These are phyloP conservation scores for Xenosphaeropsis pyriputrescens DNA, from an alignment of 2,329 filamentous ascomycete species.

Conservation along the genomic window DNA sequence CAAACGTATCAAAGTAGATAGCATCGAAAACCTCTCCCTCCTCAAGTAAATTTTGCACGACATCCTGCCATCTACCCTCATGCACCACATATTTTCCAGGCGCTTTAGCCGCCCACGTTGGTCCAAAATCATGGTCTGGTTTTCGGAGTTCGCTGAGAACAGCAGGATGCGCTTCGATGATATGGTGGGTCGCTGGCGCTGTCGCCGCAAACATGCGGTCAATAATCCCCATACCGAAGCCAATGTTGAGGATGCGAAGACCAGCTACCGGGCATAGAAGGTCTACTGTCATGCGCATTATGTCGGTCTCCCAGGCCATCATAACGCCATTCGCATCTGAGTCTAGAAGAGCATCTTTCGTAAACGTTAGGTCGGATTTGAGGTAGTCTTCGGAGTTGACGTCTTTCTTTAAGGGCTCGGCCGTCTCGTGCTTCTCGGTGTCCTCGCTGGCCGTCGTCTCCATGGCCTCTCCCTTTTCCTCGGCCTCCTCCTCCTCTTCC, in stretches of 20 bases:
- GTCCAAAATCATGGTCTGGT: constrained; percentile 28
- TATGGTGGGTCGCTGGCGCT: constrained; percentile 58
- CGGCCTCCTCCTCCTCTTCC: constrained; percentile 24
- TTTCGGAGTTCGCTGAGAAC: constrained; percentile 50
- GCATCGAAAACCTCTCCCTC: constrained; percentile 63
- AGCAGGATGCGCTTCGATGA: constrained; percentile 72
- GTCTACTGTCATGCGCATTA: constrained; percentile 67
- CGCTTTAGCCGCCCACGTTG: constrained; percentile 35
- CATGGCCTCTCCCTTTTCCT: constrained; percentile 6
- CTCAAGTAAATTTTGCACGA: constrained; percentile 53
- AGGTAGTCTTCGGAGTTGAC: constrained; percentile 57
- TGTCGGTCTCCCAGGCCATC: constrained; percentile 85
- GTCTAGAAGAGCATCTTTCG: constrained; percentile 55
- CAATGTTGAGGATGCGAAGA: constrained; percentile 62
- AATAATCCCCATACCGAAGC: constrained; percentile 84
- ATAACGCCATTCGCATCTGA: constrained; percentile 71
- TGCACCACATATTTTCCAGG: constrained; percentile 61
- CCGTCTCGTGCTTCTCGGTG: constrained; percentile 11
- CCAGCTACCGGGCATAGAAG: constrained; percentile 39
- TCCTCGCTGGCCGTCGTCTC: constrained; percentile 19
- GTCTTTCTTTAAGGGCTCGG: constrained; percentile 15
- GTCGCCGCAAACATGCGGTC: constrained; percentile 61
- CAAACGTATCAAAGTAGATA: constrained; percentile 97
- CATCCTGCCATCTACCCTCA: constrained; percentile 67
- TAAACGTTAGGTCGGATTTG: constrained; percentile 48